These are phyloP conservation scores for Neofusicoccum laricinum DNA, from an alignment of 2,329 filamentous ascomycete genomes.

Conservation along the genomic window DNA sequence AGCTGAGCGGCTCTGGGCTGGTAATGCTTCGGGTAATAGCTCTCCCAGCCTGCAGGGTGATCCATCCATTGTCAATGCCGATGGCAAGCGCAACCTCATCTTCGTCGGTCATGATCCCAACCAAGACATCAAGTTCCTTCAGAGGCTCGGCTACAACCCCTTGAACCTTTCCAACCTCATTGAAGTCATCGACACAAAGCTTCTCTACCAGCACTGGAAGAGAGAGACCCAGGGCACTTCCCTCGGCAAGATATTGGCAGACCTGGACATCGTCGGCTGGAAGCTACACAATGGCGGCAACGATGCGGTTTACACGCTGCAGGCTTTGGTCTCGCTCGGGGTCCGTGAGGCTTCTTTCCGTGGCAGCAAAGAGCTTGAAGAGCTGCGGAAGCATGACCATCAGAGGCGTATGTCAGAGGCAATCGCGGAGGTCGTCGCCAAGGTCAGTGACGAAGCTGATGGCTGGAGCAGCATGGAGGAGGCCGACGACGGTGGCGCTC, in stretches of 20 bases:
- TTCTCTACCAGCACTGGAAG: conserved; percentile 64
- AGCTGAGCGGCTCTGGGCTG: not conserved
- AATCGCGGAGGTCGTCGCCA: conserved; percentile 31
- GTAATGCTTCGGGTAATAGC: not conserved
- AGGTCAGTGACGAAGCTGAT: conserved; percentile 38
- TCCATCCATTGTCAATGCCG: conserved; percentile 19
- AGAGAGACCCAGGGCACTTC: conserved; percentile 53
- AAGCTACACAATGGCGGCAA: conserved; percentile 86
- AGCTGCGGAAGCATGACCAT: conserved; percentile 24
- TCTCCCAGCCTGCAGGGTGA: not conserved
- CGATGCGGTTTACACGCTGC: conserved; percentile 76
- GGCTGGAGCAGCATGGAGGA: conserved; percentile 38
- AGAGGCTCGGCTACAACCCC: conserved; percentile 62
- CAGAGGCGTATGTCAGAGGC: conserved; percentile 25
- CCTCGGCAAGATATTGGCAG: conserved; percentile 60
- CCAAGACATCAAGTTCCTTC: conserved; percentile 67
- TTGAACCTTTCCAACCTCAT: conserved; percentile 53
- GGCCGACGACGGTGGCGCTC: conserved; percentile 30
- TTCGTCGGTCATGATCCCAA: conserved; percentile 74
- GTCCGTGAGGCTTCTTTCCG: conserved; percentile 43
- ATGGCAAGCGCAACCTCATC: conserved; percentile 59
- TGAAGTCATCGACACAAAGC: conserved; percentile 70
- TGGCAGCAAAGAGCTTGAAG: conserved; percentile 25
- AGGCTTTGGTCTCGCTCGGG: conserved; percentile 66
- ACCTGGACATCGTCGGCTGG: conserved; percentile 61